phyloP scores from a whole-genome alignment of 805 yeast species.

The Nakazawaea populi region DNA sequence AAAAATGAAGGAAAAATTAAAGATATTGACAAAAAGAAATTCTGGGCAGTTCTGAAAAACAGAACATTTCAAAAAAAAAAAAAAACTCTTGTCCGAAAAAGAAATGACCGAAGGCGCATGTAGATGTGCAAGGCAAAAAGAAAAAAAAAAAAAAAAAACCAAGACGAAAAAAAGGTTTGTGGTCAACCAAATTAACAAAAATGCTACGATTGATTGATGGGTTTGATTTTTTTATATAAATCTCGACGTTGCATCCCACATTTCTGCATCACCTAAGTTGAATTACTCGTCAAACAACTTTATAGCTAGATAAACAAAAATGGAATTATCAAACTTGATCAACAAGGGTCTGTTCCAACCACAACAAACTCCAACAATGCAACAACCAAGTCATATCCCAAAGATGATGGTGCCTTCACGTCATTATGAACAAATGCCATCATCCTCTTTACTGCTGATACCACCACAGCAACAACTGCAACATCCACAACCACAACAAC shows the following conservation, averaged over 20 bases:
- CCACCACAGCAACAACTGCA: not conserved
- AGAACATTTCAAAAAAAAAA: too few species aligned
- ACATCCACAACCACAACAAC: not conserved
- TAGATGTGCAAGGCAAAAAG: not conserved
- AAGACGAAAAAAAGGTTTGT: not conserved
- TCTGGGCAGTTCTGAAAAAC: too few species aligned
- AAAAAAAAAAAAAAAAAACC: too few species aligned
- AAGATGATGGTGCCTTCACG: not conserved
- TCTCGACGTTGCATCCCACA: not conserved
- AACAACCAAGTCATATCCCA: not conserved
- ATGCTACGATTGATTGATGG: not conserved
- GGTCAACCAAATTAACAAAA: not conserved
- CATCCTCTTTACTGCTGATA: not conserved
- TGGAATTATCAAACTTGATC: slow-evolving; percentile 10
- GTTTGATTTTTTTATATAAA: too few species aligned
- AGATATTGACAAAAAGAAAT: too few species aligned
- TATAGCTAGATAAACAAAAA: not conserved
- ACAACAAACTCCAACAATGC: not conserved
- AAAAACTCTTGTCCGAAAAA: not conserved
- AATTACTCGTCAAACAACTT: too few species aligned
- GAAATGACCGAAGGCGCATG: too few species aligned
- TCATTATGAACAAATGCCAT: not conserved
- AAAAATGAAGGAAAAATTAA: too few species aligned
- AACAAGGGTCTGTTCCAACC: not conserved
- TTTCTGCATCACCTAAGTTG: not conserved